Base-by-base conservation (phyloP, 495 filamentous ascomycete species). In the Platismatia glauca region DNA sequence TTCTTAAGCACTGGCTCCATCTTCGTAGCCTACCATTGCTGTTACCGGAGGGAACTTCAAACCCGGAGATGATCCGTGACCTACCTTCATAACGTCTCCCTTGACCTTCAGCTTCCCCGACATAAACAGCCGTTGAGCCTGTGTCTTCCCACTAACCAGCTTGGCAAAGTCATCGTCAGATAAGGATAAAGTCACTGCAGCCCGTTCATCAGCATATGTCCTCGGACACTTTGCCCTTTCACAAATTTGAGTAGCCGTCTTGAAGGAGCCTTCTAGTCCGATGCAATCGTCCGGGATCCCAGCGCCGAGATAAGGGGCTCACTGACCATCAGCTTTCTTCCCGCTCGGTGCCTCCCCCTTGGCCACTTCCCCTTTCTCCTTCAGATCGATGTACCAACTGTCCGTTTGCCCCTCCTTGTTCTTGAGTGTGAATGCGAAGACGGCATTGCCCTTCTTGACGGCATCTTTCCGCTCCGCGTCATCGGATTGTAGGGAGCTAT, bases 121-220 rank as follows among this genome's bases (percentile, higher is more conserved):
- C 91, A 98, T 97, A 79, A 97, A 98, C 62, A 98, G 75, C 69
- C 86, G 85, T 82, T 97, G 94, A 58, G 94, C 91, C 67, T 96
- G 92, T 70, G 88, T 90, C 81, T 95, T 91, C 68, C 95, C 94
- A 57, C 82, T 72, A 57, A 95, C 85, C 61, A 98, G 82, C 70
- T 83, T 83, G 34, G 75, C 80, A 68, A 98, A 98, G 71, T 98
- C 91, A 53, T 81, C 83, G 64, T 98, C 94, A 58, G 88, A 89
- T 62, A 97, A 85, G 8, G 79, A 72, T 34, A 98, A 83, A 20
- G 89, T 94, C 43, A 97, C 94, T 95, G 65, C 55, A 66, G 46
- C 27, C 35, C 8, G 7, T 35, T 29, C 1, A 48, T 53, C 63
- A 53, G 41, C 46, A 24, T 20, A 18, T 57, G 55, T 33, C 33